Conservation (phyloP, 805 yeast species). For the Candida cerambycidarum region DNA sequence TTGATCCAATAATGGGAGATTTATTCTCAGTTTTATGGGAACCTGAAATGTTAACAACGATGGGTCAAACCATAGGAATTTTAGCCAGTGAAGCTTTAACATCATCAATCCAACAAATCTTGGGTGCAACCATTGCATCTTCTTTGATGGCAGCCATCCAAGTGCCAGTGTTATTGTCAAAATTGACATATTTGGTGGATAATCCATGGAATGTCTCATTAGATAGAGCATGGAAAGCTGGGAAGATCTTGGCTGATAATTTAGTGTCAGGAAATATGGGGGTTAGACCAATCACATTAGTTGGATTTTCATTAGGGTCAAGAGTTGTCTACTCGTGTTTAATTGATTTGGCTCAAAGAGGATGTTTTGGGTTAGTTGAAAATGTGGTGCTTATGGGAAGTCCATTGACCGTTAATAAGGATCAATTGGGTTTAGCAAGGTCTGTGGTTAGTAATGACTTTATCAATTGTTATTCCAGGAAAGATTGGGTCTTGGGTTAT, state of each 20-base stretch:
- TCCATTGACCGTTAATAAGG: conserved; percentile 77
- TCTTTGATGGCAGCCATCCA: conserved; percentile 93
- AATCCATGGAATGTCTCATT: conserved; percentile 98
- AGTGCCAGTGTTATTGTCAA: conserved; percentile 87
- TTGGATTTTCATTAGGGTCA: conserved; percentile 93
- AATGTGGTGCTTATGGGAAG: conserved; percentile 86
- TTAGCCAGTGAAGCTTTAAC: conserved; percentile 91
- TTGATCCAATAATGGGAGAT: conserved; percentile 98
- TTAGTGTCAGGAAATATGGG: conserved; percentile 85
- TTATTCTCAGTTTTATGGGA: conserved; percentile 92
- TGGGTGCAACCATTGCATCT: conserved; percentile 86
- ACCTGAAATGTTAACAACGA: conserved; percentile 93
- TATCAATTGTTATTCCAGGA: conserved; percentile 85
- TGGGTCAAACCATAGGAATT: conserved; percentile 94
- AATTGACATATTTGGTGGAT: conserved; percentile 83
- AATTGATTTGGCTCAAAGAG: conserved; percentile 77
- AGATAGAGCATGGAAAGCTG: conserved; percentile 97
- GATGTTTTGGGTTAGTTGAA: conserved; percentile 86
- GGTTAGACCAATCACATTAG: conserved; percentile 84
- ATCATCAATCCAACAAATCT: conserved; percentile 90
- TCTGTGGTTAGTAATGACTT: conserved; percentile 88
- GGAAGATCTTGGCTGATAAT: conserved; percentile 87
- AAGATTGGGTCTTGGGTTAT: conserved; percentile 96
- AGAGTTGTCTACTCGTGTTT: conserved; percentile 89
- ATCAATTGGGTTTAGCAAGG: conserved; percentile 74